Evolutionary conservation across 2,329 filamentous ascomycete species (phyloP).

Genomic region (Claviceps sorghi): DNA sequence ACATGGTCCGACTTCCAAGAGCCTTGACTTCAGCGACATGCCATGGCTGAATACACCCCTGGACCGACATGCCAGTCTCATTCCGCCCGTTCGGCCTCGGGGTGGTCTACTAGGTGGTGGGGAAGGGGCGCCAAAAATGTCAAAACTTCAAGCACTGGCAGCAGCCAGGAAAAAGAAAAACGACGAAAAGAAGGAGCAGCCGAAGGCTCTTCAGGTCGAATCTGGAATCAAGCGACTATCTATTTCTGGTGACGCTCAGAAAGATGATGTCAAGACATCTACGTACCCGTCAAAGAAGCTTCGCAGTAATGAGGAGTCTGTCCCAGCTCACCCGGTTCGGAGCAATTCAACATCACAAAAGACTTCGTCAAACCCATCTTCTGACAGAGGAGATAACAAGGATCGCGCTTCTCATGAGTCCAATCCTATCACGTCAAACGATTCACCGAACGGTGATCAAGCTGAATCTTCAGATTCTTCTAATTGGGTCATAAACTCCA

Average conservation of each 20-base stretch:
- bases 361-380: neutral
- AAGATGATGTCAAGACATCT: conserved; percentile 14
- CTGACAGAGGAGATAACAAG: neutral
- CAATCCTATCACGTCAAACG: neutral
- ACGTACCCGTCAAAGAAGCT: conserved; percentile 13
- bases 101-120: conserved; percentile 68
- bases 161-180: conserved; percentile 75
- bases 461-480: neutral
- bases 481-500: conserved; percentile 8
- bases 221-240: conserved; percentile 18
- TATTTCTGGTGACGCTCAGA: conserved; percentile 14
- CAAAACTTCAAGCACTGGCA: conserved; percentile 82
- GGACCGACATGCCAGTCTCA: conserved; percentile 49
- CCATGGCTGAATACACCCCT: conserved; percentile 68
- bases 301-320: neutral
- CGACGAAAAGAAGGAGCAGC: conserved; percentile 38
- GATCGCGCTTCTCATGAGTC: neutral
- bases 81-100: conserved; percentile 38
- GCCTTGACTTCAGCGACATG: conserved; percentile 58
- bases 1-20: neutral
- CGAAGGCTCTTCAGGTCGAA: conserved; percentile 13
- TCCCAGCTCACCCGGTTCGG: neutral
- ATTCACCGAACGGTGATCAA: neutral
- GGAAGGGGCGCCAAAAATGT: conserved; percentile 52
- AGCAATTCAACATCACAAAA: neutral